Evolutionary conservation across 768 basidiomycete genomes (phyloP).

Genomic region (Macrolepiota albuminosa): DNA sequence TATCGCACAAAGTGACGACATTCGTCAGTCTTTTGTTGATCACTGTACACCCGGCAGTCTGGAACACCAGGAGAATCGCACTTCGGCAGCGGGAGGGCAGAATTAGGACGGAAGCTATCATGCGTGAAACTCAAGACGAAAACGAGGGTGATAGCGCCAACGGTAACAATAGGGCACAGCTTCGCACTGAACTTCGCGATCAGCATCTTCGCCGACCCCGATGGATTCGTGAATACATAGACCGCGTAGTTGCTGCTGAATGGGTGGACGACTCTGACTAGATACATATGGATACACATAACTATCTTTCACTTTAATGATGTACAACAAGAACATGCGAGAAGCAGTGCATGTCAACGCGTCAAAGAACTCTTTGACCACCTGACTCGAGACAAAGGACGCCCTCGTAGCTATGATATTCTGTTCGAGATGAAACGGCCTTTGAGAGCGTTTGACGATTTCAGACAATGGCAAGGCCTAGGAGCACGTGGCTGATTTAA

Average conservation of each 20-base stretch:
- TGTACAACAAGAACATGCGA: slow-evolving; percentile 13
- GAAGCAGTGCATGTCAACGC: neutral
- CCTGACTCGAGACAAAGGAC: neutral
- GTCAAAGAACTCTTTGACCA: neutral
- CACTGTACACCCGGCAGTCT: slow-evolving; percentile 70
- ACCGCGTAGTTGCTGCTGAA: slow-evolving; percentile 57
- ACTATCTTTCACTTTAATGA: slow-evolving; percentile 8
- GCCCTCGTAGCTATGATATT: slow-evolving; percentile 2
- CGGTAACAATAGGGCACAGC: slow-evolving; percentile 27
- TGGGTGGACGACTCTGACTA: slow-evolving; percentile 67
- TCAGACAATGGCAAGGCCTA: slow-evolving; percentile 3
- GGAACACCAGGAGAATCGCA: slow-evolving; percentile 58
- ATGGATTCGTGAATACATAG: slow-evolving; percentile 65
- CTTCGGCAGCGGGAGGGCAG: slow-evolving; percentile 62
- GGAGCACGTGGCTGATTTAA: slow-evolving; percentile 12
- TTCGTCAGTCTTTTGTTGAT: slow-evolving; percentile 54
- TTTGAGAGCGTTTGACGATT: neutral
- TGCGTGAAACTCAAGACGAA: slow-evolving; percentile 27
- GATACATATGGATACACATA: slow-evolving; percentile 16
- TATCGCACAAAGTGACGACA: slow-evolving; percentile 44
- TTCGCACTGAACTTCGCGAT: slow-evolving; percentile 39
- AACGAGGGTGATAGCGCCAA: slow-evolving; percentile 26
- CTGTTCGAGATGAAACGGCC: slow-evolving; percentile 14
- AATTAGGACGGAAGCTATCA: slow-evolving; percentile 60
- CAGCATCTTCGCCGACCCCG: slow-evolving; percentile 47